A percentile compares a stretch with the other conserved stretches of the same genome.
Conservation (phyloP, 805 yeast genomes). For the Metschnikowia drakensbergensis region DNA sequence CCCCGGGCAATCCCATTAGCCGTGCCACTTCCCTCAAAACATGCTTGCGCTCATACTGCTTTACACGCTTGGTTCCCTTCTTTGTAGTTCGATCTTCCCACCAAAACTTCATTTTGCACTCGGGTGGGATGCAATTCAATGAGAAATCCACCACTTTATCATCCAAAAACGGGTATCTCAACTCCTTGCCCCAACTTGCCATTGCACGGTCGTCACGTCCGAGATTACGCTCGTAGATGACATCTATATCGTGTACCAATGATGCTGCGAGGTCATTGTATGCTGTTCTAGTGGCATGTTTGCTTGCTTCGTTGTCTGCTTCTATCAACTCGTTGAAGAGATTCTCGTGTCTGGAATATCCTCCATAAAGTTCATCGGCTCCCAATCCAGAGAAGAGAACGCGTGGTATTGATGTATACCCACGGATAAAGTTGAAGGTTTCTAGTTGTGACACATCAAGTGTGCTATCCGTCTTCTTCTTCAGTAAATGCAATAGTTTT, state of each 20-base stretch:
- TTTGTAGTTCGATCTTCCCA: conserved; percentile 21
- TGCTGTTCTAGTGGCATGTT: conserved; percentile 12
- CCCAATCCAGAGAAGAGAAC: conserved; percentile 91
- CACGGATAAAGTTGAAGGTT: background rate
- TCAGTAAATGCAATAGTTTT: background rate
- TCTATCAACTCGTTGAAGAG: conserved; percentile 33
- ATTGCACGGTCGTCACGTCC: conserved; percentile 92
- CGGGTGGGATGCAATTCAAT: conserved; percentile 47
- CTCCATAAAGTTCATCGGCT: conserved; percentile 96
- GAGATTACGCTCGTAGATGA: conserved; percentile 74
- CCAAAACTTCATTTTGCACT: conserved; percentile 36
- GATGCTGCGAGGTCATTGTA: conserved; percentile 51
- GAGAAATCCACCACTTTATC: conserved; percentile 51
- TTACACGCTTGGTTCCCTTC: conserved; percentile 27
- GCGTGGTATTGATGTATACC: conserved; percentile 52
- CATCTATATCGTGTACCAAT: conserved; percentile 63
- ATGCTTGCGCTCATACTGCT: conserved; percentile 41
- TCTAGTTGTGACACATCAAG: background rate
- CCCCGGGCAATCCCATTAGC: conserved; percentile 46
- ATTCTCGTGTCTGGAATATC: conserved; percentile 80
- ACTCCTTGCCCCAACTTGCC: conserved; percentile 82
- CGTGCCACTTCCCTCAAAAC: conserved; percentile 62
- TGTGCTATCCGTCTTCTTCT: background rate
- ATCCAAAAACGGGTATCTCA: conserved; percentile 83
- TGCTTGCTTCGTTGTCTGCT: conserved; percentile 15